Evolutionary conservation across 78 protist species (phyloP), one percentile per base, ranked within the genome.

Genomic region (Speleostelium caveatum): DNA sequence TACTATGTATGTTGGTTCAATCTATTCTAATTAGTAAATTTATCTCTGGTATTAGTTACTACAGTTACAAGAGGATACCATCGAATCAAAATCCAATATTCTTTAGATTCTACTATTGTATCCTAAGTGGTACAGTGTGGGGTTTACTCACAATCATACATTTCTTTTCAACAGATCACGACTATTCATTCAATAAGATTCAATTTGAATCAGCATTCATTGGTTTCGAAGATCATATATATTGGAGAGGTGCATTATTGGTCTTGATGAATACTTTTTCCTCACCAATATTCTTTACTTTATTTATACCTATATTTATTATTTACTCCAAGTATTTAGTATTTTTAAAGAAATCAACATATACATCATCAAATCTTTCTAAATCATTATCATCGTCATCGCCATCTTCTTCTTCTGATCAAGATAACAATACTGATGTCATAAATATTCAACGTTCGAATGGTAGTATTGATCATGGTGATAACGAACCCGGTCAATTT

Each of bases 141-240:
- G 93, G 85, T 17, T 78, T 87, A 38, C 59, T 87, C 28, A 21
- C 77, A 41, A 36, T 87, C 1, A 7, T 35, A 30, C 67, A 68
- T 55, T 87, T 76, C 71, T 75, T 76, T 33, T 36, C 83, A 36
- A 87, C 69, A 32, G 87, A 73, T 12, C 94, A 87, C 45, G 80
- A 73, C 26, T 75, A 87, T 36, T 33, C 60, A 19, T 75, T 87
- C 28, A 87, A 39, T 36, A 69, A 75, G 56, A 87, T 87, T 36
- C 94, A 87, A 55, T 87, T 87, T n/a, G 87, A 76, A 12, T 16
- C 61, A 8, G 94, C 94, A 17, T 76, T 65, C 22, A 69, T 87
- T 19, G 86, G 86, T 19, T 68, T 87, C 58, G 89, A 80, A 28
- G 63, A 80, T 26, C 85, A 76, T 92, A 17, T 69, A 10, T 38